A percentile compares a stretch with the other conserved stretches of the same genome.
These are phyloP conservation scores for Exutisphaerella laricina DNA, from an alignment of 2,329 filamentous ascomycete genomes.

Conservation along the genomic window DNA sequence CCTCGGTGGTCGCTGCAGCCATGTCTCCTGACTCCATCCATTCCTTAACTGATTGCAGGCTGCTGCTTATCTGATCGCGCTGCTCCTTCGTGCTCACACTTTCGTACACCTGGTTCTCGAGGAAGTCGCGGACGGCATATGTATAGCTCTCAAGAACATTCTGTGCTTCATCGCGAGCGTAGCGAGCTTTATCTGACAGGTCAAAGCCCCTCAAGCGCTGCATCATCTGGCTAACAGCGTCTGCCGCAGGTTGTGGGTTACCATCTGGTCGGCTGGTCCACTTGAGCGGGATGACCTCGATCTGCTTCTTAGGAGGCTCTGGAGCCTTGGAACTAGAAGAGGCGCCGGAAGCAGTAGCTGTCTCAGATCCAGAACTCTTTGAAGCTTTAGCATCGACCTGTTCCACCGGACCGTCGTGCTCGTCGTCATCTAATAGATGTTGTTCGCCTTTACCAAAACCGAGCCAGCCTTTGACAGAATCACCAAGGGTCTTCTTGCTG, in stretches of 20 bases:
- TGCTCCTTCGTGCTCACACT: constrained; percentile 64
- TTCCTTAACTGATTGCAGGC: constrained; percentile 65
- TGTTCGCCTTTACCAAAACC: constrained; percentile 89
- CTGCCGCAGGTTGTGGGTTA: constrained; percentile 54
- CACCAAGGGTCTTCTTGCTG: constrained; percentile 67
- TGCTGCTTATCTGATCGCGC: constrained; percentile 60
- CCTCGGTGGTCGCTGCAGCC: constrained; percentile 65
- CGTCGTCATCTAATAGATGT: constrained; percentile 57
- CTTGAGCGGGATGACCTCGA: constrained; percentile 49
- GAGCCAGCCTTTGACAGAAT: constrained; percentile 93
- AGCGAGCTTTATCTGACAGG: constrained; percentile 70
- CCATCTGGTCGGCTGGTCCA: constrained; percentile 43
- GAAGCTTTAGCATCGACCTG: constrained; percentile 34
- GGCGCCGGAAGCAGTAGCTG: constrained; percentile 31
- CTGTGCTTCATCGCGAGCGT: constrained; percentile 74
- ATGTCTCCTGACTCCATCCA: constrained; percentile 79
- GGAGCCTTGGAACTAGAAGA: constrained; percentile 40
- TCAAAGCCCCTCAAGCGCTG: constrained; percentile 74
- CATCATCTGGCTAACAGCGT: constrained; percentile 56
- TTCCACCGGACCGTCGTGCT: constrained; percentile 45
- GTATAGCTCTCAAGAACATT: constrained; percentile 94
- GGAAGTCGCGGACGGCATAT: constrained; percentile 77
- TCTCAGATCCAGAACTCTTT: constrained; percentile 35
- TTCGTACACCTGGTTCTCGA: constrained; percentile 71
- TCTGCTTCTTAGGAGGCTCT: constrained; percentile 46